phyloP scores from a whole-genome alignment of 2,329 filamentous ascomycete species.

The Colletotrichum sublineola region DNA sequence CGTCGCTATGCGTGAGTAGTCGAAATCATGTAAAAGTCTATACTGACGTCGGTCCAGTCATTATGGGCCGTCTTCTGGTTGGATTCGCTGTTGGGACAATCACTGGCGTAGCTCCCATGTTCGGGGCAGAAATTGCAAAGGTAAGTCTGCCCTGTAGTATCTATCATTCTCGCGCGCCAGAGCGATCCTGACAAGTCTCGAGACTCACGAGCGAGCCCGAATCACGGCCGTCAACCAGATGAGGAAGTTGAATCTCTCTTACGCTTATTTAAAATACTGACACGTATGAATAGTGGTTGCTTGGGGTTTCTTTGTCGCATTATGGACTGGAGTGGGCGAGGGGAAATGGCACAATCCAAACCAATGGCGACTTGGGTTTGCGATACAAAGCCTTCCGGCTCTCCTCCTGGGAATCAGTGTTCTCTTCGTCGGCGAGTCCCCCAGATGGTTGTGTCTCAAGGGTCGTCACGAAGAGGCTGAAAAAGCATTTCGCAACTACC shows the following conservation, averaged over 20 bases:
- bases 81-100: conserved; percentile 57
- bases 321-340: conserved; percentile 57
- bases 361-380: conserved; percentile 56
- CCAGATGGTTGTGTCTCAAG: conserved; percentile 54
- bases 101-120: conserved; percentile 57
- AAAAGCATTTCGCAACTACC: conserved; percentile 51
- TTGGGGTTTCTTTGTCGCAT: conserved; percentile 57
- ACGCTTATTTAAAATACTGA: background rate
- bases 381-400: conserved; percentile 53
- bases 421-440: conserved; percentile 53
- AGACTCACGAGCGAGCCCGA: conserved; percentile 55
- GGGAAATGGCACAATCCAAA: conserved; percentile 54
- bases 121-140: conserved; percentile 58
- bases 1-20: conserved; percentile 53
- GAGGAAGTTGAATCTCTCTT: conserved; percentile 47
- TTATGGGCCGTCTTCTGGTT: conserved; percentile 54
- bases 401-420: conserved; percentile 52
- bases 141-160: conserved; percentile 37
- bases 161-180: no score
- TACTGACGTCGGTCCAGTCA: conserved; percentile 46
- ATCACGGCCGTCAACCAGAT: conserved; percentile 58
- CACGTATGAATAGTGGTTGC: conserved; percentile 52
- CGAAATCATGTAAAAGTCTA: no score
- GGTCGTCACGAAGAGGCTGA: conserved; percentile 54
- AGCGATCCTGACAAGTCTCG: background rate